Evolutionary conservation across 805 yeast species (phyloP).

Genomic region (Candida boleticola): DNA sequence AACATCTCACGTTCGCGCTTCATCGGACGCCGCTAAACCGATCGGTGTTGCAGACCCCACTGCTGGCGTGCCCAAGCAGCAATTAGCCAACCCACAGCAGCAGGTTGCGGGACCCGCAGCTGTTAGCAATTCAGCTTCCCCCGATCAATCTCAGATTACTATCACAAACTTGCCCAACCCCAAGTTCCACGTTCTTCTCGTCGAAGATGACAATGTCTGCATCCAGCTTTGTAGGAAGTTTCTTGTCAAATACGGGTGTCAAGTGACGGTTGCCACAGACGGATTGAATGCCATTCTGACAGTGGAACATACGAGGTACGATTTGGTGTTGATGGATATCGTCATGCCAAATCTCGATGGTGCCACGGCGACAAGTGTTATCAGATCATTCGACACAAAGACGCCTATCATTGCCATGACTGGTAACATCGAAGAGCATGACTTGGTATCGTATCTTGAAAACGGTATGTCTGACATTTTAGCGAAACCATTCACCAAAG

Average conservation of each 20-base stretch:
- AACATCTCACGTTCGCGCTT: neutral
- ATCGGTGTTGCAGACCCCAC: slow-evolving; percentile 2
- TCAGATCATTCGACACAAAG: slow-evolving; percentile 75
- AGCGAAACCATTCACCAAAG: slow-evolving; percentile 91
- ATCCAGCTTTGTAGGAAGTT: slow-evolving; percentile 82
- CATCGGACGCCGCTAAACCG: neutral
- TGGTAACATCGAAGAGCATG: slow-evolving; percentile 81
- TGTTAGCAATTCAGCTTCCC: neutral
- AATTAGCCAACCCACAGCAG: neutral
- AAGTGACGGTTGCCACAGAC: slow-evolving; percentile 89
- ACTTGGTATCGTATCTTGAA: slow-evolving; percentile 72
- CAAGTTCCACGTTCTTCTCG: slow-evolving; percentile 69
- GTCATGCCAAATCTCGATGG: slow-evolving; percentile 89
- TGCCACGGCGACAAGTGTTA: slow-evolving; percentile 86
- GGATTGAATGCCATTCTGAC: slow-evolving; percentile 85
- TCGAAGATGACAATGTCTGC: slow-evolving; percentile 80
- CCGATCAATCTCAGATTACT: slow-evolving; percentile 14
- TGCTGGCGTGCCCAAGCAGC: neutral
- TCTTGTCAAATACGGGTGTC: slow-evolving; percentile 82
- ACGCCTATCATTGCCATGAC: slow-evolving; percentile 96
- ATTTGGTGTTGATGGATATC: slow-evolving; percentile 80
- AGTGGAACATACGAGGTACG: slow-evolving; percentile 68
- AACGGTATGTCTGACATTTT: slow-evolving; percentile 92
- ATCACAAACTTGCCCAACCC: slow-evolving; percentile 32
- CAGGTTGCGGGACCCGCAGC: neutral